Conservation (phyloP, 805 yeast genomes). For the Candida maesae region DNA sequence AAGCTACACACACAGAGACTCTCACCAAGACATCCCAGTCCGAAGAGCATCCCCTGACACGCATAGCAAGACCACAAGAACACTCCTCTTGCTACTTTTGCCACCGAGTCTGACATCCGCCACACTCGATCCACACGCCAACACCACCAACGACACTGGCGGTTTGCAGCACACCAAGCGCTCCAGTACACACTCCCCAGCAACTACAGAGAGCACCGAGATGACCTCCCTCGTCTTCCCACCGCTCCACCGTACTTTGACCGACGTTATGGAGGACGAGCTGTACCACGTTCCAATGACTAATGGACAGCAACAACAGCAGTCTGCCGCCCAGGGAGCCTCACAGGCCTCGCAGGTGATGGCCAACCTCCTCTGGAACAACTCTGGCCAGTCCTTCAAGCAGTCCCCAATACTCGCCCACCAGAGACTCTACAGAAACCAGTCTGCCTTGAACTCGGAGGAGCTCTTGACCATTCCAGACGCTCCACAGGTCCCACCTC, state of each 20-base stretch:
- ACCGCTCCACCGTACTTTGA: slow-evolving; percentile 46
- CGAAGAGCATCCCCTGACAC: no score
- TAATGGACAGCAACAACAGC: slow-evolving; percentile 7
- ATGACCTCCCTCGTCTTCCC: slow-evolving; percentile 51
- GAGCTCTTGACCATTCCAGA: slow-evolving; percentile 26
- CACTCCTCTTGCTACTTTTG: slow-evolving; percentile 4
- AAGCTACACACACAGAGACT: neutral
- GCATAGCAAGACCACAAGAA: neutral
- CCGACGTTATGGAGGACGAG: slow-evolving; percentile 60
- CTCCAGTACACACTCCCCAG: no score
- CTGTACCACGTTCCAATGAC: slow-evolving; percentile 36
- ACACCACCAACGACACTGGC: neutral
- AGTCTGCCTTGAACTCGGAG: slow-evolving; percentile 23
- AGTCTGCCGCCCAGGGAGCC: neutral
- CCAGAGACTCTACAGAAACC: slow-evolving; percentile 17
- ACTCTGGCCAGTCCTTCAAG: slow-evolving; percentile 11
- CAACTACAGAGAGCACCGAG: neutral
- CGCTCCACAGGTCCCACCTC: slow-evolving; percentile 6
- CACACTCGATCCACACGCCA: neutral
- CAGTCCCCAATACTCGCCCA: slow-evolving; percentile 15
- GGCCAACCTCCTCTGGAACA: slow-evolving; percentile 11
- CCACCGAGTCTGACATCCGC: slow-evolving; percentile 5
- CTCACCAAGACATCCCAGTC: neutral
- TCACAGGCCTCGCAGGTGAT: slow-evolving; percentile 7
- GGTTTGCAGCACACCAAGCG: slow-evolving; percentile 1